Evolutionary conservation across 2,329 filamentous ascomycete genomes (phyloP), one percentile per base, ranked within the genome.

Genomic region (Hawksworthiomyces lignivorus): DNA sequence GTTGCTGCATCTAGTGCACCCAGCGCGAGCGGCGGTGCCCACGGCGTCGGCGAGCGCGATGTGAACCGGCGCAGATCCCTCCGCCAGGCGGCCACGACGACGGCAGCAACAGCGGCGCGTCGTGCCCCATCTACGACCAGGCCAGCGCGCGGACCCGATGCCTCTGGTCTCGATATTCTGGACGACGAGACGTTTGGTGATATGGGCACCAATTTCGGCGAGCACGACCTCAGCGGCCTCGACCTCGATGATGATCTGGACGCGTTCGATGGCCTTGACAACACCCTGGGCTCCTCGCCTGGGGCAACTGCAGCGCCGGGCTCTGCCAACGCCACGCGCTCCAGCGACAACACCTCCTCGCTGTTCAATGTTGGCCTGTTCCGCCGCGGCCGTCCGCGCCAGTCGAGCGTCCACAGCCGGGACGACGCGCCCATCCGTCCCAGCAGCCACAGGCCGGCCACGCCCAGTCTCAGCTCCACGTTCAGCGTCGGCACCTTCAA

Each of bases 401-500:
- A 67, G 53, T 73, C 71, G 10, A 75, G 71, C 53, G 64, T 75
- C 35, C 57, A 70, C 30, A 67, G 70, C 24, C 65, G 67, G 36
- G 69, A 71, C 31, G 70, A 74, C 32, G 67, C 62, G 19, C 69
- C 68, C 2, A 75, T 75, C 45, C 62, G 72, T 29, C 72, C 72
- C 3, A 73, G 69, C 57, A 75, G 72, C 56, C 62, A 70, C 17
- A 64, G 67, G 5, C 61, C 63, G 12, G 67, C 61, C 38, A 73
- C 68, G 2, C 67, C 70, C 1, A 63, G 65, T 31, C 59, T 75
- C 33, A 68, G 68, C 50, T 67, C 69, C 1, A 67, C 65, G 0
- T 66, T 75, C 51, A 80, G 73, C 44, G 68, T 80, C 38, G 75
- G 74, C 12, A 60, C 67, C 5, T 82, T 82, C 56, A 72, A 67